Conservation (phyloP, 306 rosid genomes). For the Oxytropis ochrocephala region DNA sequence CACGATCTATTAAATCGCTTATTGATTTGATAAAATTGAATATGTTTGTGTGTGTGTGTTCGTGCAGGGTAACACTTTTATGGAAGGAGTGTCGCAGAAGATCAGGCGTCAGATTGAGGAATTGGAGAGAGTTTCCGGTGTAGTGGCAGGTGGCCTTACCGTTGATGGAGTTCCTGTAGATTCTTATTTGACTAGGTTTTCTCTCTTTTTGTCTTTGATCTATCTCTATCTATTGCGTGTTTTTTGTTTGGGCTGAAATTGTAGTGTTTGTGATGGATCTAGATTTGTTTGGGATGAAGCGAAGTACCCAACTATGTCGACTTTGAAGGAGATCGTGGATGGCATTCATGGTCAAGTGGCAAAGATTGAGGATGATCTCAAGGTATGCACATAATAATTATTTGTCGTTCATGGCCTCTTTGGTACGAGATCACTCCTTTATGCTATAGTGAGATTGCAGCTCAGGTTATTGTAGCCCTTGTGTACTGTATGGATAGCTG, state of each 20-base stretch:
- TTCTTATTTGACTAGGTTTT: conserved; percentile 81
- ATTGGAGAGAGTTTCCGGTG: conserved; percentile 61
- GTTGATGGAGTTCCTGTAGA: conserved; percentile 97
- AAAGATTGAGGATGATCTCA: conserved; percentile 92
- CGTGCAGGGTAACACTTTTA: conserved; percentile 71
- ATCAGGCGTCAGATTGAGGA: conserved; percentile 98
- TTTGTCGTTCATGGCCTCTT: background rate
- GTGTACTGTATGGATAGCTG: background rate
- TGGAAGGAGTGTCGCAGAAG: conserved; percentile 83
- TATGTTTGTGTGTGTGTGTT: background rate
- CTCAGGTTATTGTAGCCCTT: background rate
- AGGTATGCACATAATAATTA: conserved; percentile 28
- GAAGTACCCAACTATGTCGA: conserved; percentile 82
- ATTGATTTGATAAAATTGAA: background rate
- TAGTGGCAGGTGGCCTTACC: conserved; percentile 57
- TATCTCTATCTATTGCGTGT: background rate
- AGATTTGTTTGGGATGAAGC: conserved; percentile 98
- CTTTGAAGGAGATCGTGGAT: conserved; percentile 70
- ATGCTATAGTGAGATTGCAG: background rate
- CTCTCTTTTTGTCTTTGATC: background rate
- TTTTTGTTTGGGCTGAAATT: background rate
- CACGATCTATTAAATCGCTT: background rate
- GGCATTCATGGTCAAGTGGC: conserved; percentile 77
- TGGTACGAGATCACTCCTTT: background rate
- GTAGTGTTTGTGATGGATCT: background rate